phyloP scores from a whole-genome alignment of 1,284 basidiomycete species.

The Testicularia cyperi region DNA sequence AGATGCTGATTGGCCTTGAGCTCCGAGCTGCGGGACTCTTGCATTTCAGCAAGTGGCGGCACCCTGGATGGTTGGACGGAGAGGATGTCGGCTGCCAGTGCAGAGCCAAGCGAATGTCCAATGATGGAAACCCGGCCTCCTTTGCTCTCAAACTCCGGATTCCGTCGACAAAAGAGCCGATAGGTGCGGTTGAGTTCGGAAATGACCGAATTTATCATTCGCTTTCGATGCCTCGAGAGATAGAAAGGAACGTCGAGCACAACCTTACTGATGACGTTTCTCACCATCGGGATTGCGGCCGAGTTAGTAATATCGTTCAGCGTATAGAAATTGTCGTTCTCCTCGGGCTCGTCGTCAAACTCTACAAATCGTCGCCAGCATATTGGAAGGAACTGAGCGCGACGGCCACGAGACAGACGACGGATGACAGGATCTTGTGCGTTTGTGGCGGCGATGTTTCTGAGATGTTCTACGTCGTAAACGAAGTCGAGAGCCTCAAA shows the following conservation, averaged over 20 bases:
- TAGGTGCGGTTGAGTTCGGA: conserved; percentile 61
- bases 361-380: conserved; percentile 65
- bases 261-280: conserved; percentile 56
- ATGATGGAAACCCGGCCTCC: conserved; percentile 63
- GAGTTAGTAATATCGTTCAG: conserved; percentile 58
- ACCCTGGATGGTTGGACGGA: conserved; percentile 65
- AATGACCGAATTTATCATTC: conserved; percentile 63
- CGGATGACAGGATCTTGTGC: conserved; percentile 33
- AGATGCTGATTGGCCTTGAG: conserved; percentile 24
- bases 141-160: conserved; percentile 61
- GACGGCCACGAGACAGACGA: conserved; percentile 47
- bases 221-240: conserved; percentile 62
- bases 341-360: conserved; percentile 50
- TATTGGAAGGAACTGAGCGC: conserved; percentile 65
- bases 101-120: conserved; percentile 64
- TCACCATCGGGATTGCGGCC: conserved; percentile 41
- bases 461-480: conserved; percentile 50
- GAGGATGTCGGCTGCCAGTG: conserved; percentile 65
- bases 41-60: conserved; percentile 16
- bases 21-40: conserved; percentile 5
- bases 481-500: conserved; percentile 51
- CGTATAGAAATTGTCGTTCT: conserved; percentile 62
- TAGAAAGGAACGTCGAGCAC: conserved; percentile 64
- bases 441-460: conserved; percentile 33
- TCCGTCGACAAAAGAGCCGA: conserved; percentile 65